Percentiles rank a stretch among this genome's conserved stretches.
Conservation (phyloP, 1,139 yeast species). For the Taphrina communis region DNA sequence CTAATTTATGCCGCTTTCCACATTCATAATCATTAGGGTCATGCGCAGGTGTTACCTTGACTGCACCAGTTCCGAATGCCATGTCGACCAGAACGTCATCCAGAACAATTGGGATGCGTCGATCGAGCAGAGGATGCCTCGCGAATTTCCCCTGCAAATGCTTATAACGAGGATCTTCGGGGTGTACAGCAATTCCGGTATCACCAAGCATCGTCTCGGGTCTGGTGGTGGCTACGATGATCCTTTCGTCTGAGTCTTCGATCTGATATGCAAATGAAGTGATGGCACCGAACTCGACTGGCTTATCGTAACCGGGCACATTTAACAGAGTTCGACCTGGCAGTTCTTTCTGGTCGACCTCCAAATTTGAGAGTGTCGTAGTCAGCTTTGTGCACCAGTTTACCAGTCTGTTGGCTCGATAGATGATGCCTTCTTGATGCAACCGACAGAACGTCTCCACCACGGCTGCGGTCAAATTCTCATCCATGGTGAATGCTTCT, state of each 20-base stretch:
- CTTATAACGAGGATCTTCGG: conserved; percentile 86
- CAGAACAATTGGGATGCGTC: conserved; percentile 82
- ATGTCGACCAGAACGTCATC: conserved; percentile 96
- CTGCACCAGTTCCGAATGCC: conserved; percentile 99
- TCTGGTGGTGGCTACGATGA: conserved; percentile 96
- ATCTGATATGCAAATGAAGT: conserved; percentile 93
- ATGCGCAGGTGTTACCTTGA: conserved; percentile 97
- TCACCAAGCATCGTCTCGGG: conserved; percentile 98
- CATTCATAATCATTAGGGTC: conserved; percentile 96
- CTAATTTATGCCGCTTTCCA: conserved; percentile 91
- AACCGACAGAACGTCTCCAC: conserved; percentile 87
- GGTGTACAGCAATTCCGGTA: conserved; percentile 97
- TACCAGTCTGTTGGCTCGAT: conserved; percentile 90
- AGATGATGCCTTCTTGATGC: conserved; percentile 93
- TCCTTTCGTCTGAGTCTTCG: conserved; percentile 82
- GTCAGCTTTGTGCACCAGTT: conserved; percentile 96
- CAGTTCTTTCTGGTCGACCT: conserved; percentile 89
- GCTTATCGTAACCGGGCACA: conserved; percentile 84
- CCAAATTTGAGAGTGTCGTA: conserved; percentile 94
- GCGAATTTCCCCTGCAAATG: conserved; percentile 95
- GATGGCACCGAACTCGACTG: conserved; percentile 93
- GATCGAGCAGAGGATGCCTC: conserved; percentile 85
- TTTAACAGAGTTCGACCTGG: conserved; percentile 78
- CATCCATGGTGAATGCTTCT: conserved; percentile 91
- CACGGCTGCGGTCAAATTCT: conserved; percentile 77